A percentile compares a stretch with the other conserved stretches of the same genome.
Evolutionary conservation across 1,284 basidiomycete genomes (phyloP).

Genomic region (Rhizoctonia solani): DNA sequence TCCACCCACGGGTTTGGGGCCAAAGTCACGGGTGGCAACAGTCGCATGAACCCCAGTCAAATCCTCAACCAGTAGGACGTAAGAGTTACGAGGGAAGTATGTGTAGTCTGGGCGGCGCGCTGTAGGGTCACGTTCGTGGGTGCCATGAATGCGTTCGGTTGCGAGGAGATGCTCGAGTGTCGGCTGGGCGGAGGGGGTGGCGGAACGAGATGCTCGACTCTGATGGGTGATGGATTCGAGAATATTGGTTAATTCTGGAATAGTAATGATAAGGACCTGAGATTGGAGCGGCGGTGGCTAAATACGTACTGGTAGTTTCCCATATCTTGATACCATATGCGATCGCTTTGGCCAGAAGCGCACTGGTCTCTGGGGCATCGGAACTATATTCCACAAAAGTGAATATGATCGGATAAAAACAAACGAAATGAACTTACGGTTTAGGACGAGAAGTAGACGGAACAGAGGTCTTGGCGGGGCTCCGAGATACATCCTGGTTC

Average conservation of each 20-base stretch:
- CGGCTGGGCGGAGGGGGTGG: constrained; percentile 43
- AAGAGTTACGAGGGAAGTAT: constrained; percentile 82
- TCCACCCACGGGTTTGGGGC: constrained; percentile 41
- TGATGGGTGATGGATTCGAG: constrained; percentile 41
- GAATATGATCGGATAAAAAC: background rate
- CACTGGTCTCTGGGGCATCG: constrained; percentile 46
- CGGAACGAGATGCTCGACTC: constrained; percentile 41
- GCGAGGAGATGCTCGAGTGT: constrained; percentile 67
- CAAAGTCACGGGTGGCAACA: constrained; percentile 57
- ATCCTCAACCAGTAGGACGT: constrained; percentile 91
- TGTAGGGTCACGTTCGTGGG: constrained; percentile 84
- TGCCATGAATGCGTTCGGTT: constrained; percentile 86
- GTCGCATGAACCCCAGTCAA: constrained; percentile 70
- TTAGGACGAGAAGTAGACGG: constrained; percentile 39
- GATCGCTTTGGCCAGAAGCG: constrained; percentile 74
- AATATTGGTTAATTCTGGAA: constrained; percentile 46
- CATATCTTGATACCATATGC: constrained; percentile 88
- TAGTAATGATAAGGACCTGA: background rate
- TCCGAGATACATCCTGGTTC: constrained; percentile 50
- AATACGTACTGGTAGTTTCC: constrained; percentile 37
- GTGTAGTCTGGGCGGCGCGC: constrained; percentile 85
- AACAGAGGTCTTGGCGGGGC: constrained; percentile 60
- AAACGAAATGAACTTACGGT: constrained; percentile 30
- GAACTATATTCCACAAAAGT: constrained; percentile 34
- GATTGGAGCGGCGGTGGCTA: background rate